Evolutionary conservation across 768 basidiomycete species (phyloP).

Genomic region (Kwoniella sp.): DNA sequence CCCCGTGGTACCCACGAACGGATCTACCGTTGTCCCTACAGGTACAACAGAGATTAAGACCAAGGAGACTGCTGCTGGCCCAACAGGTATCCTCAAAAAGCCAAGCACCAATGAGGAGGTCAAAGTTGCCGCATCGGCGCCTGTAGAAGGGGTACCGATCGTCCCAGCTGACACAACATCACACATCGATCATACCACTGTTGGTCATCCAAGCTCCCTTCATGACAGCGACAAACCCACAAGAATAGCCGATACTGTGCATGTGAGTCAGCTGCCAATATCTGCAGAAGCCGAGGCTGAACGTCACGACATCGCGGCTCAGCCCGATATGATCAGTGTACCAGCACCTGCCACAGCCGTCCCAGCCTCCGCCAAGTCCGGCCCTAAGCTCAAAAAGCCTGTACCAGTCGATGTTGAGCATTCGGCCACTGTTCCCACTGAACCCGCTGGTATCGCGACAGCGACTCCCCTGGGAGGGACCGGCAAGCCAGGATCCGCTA

Average conservation of each 20-base stretch:
- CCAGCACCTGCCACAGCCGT: constrained; percentile 4
- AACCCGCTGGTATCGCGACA: not conserved
- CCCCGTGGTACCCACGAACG: not conserved
- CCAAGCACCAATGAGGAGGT: constrained; percentile 21
- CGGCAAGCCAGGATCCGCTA: too few relatives aligned
- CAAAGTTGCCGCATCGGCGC: constrained; percentile 2
- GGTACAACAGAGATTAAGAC: not conserved
- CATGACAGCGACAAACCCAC: constrained; percentile 22
- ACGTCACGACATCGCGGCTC: constrained; percentile 6
- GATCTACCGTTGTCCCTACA: not conserved
- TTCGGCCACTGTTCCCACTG: not conserved
- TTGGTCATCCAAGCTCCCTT: constrained; percentile 11
- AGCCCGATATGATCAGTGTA: constrained; percentile 6
- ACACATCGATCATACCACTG: constrained; percentile 13
- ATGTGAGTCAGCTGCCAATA: constrained; percentile 4
- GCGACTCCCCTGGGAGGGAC: constrained; percentile 5
- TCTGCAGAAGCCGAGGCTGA: too few relatives aligned
- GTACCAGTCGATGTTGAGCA: not conserved
- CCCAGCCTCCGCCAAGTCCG: constrained; percentile 1
- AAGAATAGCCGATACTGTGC: constrained; percentile 32
- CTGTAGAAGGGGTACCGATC: constrained; percentile 6
- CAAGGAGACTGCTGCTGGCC: constrained; percentile 2
- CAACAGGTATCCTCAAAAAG: constrained; percentile 19
- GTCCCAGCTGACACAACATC: constrained; percentile 10
- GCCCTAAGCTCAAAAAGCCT: constrained; percentile 21